These are phyloP conservation scores for Clohesyomyces aquaticus DNA, from an alignment of 495 filamentous ascomycete genomes.

Conservation along the genomic window DNA sequence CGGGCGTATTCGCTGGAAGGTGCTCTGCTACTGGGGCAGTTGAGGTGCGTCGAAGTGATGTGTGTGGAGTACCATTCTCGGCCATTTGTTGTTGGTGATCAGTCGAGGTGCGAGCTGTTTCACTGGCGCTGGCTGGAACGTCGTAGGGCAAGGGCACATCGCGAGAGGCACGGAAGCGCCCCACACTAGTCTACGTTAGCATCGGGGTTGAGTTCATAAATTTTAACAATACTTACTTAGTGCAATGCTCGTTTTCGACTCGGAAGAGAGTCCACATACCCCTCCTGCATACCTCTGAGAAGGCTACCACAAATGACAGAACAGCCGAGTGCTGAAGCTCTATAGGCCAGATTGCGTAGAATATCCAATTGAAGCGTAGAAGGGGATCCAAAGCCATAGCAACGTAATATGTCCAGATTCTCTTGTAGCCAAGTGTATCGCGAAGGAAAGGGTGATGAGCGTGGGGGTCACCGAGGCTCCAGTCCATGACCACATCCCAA, in stretches of 20 bases:
- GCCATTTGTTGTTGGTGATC: slow-evolving; percentile 6
- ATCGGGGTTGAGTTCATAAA: not conserved
- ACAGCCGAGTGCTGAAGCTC: slow-evolving; percentile 80
- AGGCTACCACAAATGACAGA: slow-evolving; percentile 71
- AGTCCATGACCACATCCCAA: slow-evolving; percentile 99
- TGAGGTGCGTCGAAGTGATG: not conserved
- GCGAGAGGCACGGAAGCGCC: slow-evolving; percentile 77
- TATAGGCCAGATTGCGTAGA: slow-evolving; percentile 80
- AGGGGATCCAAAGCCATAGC: slow-evolving; percentile 85
- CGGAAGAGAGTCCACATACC: slow-evolving; percentile 91
- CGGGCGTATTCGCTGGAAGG: not conserved
- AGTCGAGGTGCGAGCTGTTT: slow-evolving; percentile 3
- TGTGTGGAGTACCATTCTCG: not conserved
- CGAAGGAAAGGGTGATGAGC: slow-evolving; percentile 71
- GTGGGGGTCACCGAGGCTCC: slow-evolving; percentile 78
- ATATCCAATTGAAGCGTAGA: slow-evolving; percentile 94
- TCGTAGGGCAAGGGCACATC: slow-evolving; percentile 82
- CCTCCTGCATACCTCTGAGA: slow-evolving; percentile 78
- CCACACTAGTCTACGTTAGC: slow-evolving; percentile 51
- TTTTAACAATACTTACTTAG: slow-evolving; percentile 52
- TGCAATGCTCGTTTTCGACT: slow-evolving; percentile 95
- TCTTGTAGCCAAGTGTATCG: slow-evolving; percentile 77
- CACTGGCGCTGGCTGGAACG: slow-evolving; percentile 45
- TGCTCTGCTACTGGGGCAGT: slow-evolving; percentile 1
- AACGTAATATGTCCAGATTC: slow-evolving; percentile 76